Percentiles rank a stretch among this genome's conserved stretches.
phyloP scores from a whole-genome alignment of 495 filamentous ascomycete species.

The Talaromyces trachyspermus region DNA sequence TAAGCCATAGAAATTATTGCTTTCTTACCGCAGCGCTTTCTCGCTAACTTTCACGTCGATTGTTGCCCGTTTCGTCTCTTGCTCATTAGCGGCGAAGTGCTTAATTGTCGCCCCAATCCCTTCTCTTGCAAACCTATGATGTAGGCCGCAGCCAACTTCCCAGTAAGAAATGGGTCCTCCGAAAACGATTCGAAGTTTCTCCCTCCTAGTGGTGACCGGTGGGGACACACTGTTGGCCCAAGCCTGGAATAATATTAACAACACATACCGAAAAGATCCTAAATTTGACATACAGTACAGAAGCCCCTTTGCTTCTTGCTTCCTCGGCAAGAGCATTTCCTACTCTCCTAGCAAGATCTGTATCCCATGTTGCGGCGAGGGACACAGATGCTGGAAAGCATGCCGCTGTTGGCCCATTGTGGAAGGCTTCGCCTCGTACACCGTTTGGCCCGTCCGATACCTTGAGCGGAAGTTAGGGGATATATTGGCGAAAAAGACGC shows the following conservation, averaged over 20 bases:
- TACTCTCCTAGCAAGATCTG: conserved; percentile 41
- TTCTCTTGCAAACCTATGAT: background rate
- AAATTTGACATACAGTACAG: conserved; percentile 10
- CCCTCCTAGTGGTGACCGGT: conserved; percentile 60
- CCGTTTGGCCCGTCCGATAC: conserved; percentile 69
- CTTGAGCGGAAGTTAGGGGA: background rate
- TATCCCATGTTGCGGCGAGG: conserved; percentile 59
- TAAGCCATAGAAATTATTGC: background rate
- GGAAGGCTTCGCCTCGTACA: conserved; percentile 63
- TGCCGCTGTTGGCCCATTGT: conserved; percentile 58
- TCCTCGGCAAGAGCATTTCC: conserved; percentile 51
- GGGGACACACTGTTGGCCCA: conserved; percentile 66
- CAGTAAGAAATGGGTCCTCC: conserved; percentile 61
- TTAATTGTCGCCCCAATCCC: conserved; percentile 54
- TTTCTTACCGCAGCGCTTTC: conserved; percentile 42
- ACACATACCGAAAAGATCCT: background rate
- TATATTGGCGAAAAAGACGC: background rate
- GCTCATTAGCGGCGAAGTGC: conserved; percentile 67
- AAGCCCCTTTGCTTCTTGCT: conserved; percentile 56
- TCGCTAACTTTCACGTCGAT: conserved; percentile 56
- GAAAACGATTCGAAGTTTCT: conserved; percentile 65
- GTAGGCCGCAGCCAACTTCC: conserved; percentile 36
- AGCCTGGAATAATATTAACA: conserved; percentile 42
- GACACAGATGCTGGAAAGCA: conserved; percentile 45
- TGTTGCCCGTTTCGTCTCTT: conserved; percentile 55